These are phyloP conservation scores for Prunus mongolica DNA, from an alignment of 306 rosid genomes.

Conservation along the genomic window DNA sequence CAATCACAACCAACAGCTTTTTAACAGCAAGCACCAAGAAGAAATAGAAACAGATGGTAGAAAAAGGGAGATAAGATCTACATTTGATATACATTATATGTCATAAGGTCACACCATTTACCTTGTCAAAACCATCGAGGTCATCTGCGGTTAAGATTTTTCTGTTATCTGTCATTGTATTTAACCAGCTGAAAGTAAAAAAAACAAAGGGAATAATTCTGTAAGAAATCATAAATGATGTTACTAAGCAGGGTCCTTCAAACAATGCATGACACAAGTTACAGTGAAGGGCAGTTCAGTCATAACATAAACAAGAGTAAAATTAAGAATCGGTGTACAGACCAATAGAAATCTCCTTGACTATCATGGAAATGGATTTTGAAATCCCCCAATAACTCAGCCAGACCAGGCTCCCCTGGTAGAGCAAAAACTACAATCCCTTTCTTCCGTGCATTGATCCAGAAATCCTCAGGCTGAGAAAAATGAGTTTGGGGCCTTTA, in stretches of 20 bases:
- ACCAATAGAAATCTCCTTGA: constrained; percentile 97
- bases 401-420: constrained; percentile 93
- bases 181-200: constrained; percentile 50
- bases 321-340: constrained; percentile 11
- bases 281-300: neutral
- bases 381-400: constrained; percentile 83
- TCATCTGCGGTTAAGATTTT: constrained; percentile 44
- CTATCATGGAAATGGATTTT: constrained; percentile 88
- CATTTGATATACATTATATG: neutral
- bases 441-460: constrained; percentile 82
- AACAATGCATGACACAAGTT: neutral
- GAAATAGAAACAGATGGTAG: constrained; percentile 3
- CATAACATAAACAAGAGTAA: neutral
- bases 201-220: neutral
- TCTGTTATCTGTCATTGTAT: constrained; percentile 79
- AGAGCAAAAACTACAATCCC: constrained; percentile 89
- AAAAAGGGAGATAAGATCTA: neutral
- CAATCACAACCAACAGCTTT: constrained; percentile 16
- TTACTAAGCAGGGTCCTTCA: neutral
- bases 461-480: constrained; percentile 87
- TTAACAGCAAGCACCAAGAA: constrained; percentile 15
- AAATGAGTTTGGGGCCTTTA: constrained; percentile 17
- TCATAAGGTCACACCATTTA: constrained; percentile 19
- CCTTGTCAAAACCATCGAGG: constrained; percentile 94
- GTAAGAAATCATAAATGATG: neutral